Conservation (phyloP, 345 rosid genomes). For the Rhizophora apiculata region DNA sequence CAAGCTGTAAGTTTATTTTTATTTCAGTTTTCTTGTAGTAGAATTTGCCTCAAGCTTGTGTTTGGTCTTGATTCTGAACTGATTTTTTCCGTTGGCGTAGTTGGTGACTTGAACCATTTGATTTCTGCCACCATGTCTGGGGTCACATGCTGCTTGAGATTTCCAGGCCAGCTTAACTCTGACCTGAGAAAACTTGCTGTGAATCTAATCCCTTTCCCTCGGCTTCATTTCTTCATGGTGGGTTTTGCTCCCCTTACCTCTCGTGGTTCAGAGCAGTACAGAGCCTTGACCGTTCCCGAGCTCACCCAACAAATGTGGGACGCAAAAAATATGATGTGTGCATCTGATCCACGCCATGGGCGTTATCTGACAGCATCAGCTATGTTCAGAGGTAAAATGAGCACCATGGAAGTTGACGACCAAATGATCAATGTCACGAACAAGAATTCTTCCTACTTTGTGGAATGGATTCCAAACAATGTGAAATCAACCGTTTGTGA, state of each 20-base stretch:
- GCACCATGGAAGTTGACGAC: conserved; percentile 51
- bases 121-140: conserved; percentile 79
- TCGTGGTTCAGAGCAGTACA: conserved; percentile 51
- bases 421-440: conserved; percentile 76
- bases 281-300: conserved; percentile 44
- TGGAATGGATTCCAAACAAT: conserved; percentile 66
- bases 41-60: background rate
- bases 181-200: conserved; percentile 70
- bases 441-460: conserved; percentile 67
- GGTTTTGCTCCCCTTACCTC: conserved; percentile 54
- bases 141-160: conserved; percentile 68
- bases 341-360: conserved; percentile 30
- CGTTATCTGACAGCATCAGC: conserved; percentile 54
- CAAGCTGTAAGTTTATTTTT: conserved; percentile 42
- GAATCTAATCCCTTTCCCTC: conserved; percentile 51
- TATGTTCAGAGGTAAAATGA: conserved; percentile 48
- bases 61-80: background rate
- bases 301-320: conserved; percentile 38
- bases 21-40: background rate
- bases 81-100: conserved; percentile 24
- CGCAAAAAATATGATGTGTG: conserved; percentile 25
- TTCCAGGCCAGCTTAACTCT: conserved; percentile 70
- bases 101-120: conserved; percentile 66
- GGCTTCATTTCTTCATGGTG: conserved; percentile 60
- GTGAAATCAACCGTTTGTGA: conserved; percentile 52